Evolutionary conservation across 2,329 filamentous ascomycete species (phyloP), one percentile per base, ranked within the genome.

Genomic region (Cladosporium oxysporum): DNA sequence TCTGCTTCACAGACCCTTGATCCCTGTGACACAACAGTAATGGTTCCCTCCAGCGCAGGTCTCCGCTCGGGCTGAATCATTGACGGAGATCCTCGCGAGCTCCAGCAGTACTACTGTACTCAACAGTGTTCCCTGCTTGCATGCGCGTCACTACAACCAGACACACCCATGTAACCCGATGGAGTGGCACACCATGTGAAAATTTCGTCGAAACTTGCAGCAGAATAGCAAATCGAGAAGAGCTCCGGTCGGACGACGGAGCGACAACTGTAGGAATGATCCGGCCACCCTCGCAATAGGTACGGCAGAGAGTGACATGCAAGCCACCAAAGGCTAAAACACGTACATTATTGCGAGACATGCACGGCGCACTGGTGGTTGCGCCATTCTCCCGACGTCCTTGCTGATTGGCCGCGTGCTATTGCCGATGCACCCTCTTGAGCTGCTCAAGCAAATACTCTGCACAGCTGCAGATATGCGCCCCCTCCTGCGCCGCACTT

Each of bases 381-480:
- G 59, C 59, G 59, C 59, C 59, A 62, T 62, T 26, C 28, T 35
- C 28, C n/a, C 59, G 3, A 50, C 10, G 26, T 21, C 5, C 6
- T 8, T 5, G 28, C 59, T 50, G 47, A 62, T 62, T 62, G 59
- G 59, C 31, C 23, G 44, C 44, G 23, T 23, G 23, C 55, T 41
- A 16, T 35, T 58, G 55, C 55, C 55, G 55, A 58, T 28, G 55
- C 55, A 33, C 55, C 55, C 29, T 55, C 31, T 35, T 18, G 28
- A 59, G 57, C 57, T 59, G 57, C 57, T 47, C 33, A 37, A 59
- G 57, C 57, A 59, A 14, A 59, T 59, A 35, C 59, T 50, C 59
- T 62, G 59, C 59, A 62, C 59, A 50, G 44, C 59, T 62, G 59
- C 59, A 62, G 59, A 52, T 35, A 35, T 31, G 44, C 59, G 28